phyloP scores from a whole-genome alignment of 176 grass and related monocot genomes.

The Panicum miliaceum region DNA sequence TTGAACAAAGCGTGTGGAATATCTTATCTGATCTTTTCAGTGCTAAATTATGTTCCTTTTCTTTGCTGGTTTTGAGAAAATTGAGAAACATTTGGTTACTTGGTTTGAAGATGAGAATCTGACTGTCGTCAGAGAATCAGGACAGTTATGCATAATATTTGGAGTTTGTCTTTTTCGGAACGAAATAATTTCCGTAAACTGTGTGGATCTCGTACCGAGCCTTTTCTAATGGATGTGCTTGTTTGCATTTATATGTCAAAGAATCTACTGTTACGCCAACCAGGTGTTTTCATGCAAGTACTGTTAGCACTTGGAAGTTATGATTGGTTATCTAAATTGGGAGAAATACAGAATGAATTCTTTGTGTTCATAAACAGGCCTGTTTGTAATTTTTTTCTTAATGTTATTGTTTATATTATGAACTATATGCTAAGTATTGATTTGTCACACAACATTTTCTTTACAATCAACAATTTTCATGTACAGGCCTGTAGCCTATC shows the following conservation, averaged over 20 bases:
- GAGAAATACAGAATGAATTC: neutral
- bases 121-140: neutral
- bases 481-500: neutral
- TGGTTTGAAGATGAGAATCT: neutral
- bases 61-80: neutral
- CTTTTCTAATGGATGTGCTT: neutral
- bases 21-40: neutral
- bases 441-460: neutral
- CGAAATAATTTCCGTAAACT: neutral
- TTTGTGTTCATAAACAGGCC: conserved; percentile 1
- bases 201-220: neutral
- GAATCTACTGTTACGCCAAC: neutral
- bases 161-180: neutral
- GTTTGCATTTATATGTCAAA: conserved; percentile 1
- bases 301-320: neutral
- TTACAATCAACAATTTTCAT: conserved; percentile 9
- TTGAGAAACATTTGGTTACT: neutral
- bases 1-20: neutral
- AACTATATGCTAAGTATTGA: neutral
- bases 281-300: neutral
- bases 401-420: neutral
- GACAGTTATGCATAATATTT: neutral
- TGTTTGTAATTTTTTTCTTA: conserved; percentile 15
- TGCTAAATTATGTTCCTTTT: neutral
- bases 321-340: neutral